Percentiles rank a stretch among this genome's conserved stretches.
phyloP scores from a whole-genome alignment of 106 monocot genomes.

The Dioscorea alata region DNA sequence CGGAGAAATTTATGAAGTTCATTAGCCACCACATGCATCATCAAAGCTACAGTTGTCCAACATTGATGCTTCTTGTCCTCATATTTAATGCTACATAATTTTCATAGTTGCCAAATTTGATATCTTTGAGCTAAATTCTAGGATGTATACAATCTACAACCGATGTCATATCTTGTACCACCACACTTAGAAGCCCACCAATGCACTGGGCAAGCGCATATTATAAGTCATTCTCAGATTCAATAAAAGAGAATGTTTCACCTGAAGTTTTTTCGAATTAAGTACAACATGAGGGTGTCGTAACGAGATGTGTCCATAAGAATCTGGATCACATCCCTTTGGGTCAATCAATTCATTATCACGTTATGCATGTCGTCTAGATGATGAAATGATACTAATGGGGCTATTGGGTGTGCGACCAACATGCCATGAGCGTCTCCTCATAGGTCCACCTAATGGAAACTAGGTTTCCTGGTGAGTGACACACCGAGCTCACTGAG shows the following conservation, averaged over 20 bases:
- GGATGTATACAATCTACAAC: slow-evolving; percentile 42
- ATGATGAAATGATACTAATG: slow-evolving; percentile 83
- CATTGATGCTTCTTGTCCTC: slow-evolving; percentile 42
- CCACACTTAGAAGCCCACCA: slow-evolving; percentile 87
- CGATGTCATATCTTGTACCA: slow-evolving; percentile 56
- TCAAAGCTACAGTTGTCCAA: slow-evolving; percentile 55
- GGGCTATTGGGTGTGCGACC: slow-evolving; percentile 81
- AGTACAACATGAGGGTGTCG: too few species aligned
- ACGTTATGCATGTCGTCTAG: slow-evolving; percentile 54
- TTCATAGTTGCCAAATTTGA: slow-evolving; percentile 75
- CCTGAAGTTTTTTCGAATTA: slow-evolving; percentile 64
- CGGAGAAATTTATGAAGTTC: too few species aligned
- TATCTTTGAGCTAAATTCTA: slow-evolving; percentile 20
- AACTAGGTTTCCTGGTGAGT: slow-evolving; percentile 60
- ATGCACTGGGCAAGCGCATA: slow-evolving; percentile 96
- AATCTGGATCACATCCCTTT: slow-evolving; percentile 32
- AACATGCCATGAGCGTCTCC: slow-evolving; percentile 69
- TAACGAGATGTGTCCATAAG: slow-evolving; percentile 26
- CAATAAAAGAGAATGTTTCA: slow-evolving; percentile 92
- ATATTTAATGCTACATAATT: slow-evolving; percentile 31
- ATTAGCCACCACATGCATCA: too few species aligned
- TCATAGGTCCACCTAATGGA: slow-evolving; percentile 77
- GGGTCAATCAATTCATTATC: slow-evolving; percentile 12
- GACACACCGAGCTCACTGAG: slow-evolving; percentile 67
- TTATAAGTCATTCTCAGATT: slow-evolving; percentile 66